phyloP scores from a whole-genome alignment of 306 rosid species.

The Prunus campanulata region DNA sequence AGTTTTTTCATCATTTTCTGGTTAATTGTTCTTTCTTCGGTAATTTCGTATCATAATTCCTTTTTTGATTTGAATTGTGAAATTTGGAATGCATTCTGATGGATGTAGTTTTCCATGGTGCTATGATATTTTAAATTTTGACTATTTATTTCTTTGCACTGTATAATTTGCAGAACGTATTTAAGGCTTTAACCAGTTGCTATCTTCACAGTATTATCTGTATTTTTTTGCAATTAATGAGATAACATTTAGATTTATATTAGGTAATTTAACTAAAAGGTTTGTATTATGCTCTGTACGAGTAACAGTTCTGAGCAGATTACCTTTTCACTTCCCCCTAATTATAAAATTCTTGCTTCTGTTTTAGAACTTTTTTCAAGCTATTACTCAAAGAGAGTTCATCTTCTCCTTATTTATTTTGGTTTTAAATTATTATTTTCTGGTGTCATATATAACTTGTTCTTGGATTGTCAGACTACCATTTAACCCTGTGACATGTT shows the following conservation, averaged over 20 bases:
- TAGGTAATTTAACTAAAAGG: neutral
- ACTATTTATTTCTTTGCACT: slow-evolving; percentile 21
- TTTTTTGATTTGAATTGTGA: slow-evolving; percentile 36
- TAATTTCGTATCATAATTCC: slow-evolving; percentile 32
- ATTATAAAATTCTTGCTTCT: neutral
- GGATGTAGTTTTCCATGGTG: slow-evolving; percentile 39
- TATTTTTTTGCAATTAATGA: neutral
- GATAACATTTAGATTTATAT: neutral
- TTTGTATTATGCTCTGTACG: neutral
- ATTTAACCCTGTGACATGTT: neutral
- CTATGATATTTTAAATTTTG: slow-evolving; percentile 28
- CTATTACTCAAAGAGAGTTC: neutral
- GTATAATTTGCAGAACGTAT: slow-evolving; percentile 18
- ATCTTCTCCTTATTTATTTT: slow-evolving; percentile 3
- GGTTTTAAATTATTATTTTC: neutral
- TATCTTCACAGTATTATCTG: neutral
- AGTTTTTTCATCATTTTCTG: slow-evolving; percentile 41
- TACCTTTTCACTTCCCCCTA: neutral
- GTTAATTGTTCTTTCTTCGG: slow-evolving; percentile 33
- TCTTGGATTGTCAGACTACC: neutral
- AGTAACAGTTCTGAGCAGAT: neutral
- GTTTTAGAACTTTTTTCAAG: neutral
- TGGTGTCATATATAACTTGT: neutral
- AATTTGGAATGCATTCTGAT: slow-evolving; percentile 48
- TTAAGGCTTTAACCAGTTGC: slow-evolving; percentile 9